These are phyloP conservation scores for Cladophialophora bantiana DNA, from an alignment of 2,329 filamentous ascomycete species.

Conservation along the genomic window DNA sequence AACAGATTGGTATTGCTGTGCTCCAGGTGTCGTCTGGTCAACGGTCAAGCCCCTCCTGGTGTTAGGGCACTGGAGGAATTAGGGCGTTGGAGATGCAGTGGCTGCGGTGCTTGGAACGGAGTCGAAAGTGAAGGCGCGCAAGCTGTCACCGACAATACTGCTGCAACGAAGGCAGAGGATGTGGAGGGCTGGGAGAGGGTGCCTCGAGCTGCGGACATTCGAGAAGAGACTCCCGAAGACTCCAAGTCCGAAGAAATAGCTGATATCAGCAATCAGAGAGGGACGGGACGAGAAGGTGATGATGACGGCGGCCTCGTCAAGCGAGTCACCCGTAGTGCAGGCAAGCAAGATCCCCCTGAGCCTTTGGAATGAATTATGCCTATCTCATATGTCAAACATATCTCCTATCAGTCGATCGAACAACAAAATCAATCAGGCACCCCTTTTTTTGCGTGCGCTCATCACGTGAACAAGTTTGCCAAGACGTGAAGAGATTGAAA, in stretches of 20 bases:
- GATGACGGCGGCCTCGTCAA: constrained; percentile 31
- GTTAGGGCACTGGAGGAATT: constrained; percentile 77
- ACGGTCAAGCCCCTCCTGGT: constrained; percentile 93
- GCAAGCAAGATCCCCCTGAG: constrained; percentile 27
- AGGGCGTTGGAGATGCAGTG: constrained; percentile 85
- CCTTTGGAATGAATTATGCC: constrained; percentile 28
- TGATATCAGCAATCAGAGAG: constrained; percentile 18
- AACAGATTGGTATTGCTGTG: constrained; percentile 92
- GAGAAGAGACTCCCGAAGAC: constrained; percentile 23
- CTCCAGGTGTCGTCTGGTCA: constrained; percentile 80
- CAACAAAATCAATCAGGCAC: background rate
- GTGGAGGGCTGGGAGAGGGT: constrained; percentile 35
- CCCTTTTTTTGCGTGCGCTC: background rate
- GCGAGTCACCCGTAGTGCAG: constrained; percentile 37
- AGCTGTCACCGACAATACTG: constrained; percentile 70
- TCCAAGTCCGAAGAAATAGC: constrained; percentile 13
- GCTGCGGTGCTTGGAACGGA: constrained; percentile 83
- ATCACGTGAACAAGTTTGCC: background rate
- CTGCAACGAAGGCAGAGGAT: constrained; percentile 24
- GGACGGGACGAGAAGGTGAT: constrained; percentile 32
- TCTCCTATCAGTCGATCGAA: background rate
- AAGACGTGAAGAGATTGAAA: background rate
- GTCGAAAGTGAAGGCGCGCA: constrained; percentile 69
- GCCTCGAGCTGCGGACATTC: constrained; percentile 14
- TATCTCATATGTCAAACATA: background rate